Base-by-base conservation (phyloP, 306 rosid genomes). In the Lotus japonicus region DNA sequence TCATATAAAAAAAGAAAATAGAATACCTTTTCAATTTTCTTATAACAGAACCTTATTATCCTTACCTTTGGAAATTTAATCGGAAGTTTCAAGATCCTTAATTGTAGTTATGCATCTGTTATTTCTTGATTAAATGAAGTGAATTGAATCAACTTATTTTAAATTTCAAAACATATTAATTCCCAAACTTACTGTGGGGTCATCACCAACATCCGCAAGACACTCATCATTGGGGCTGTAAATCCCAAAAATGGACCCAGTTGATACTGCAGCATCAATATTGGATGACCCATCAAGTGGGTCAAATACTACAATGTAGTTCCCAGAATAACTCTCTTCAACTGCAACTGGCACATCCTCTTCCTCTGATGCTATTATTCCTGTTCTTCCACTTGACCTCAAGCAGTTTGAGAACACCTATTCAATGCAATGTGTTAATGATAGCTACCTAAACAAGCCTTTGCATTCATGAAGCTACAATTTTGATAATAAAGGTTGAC, bases 331-430 rank as follows among this genome's bases (percentile, higher is more conserved):
- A 81, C 97, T 90, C 84, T 95, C 99, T 80, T 95, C 99, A 61
- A 95, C 99, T 10, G 97, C 99, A 16, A 95, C 97, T 0, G 99
- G 97, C 41, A 95, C 99, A 50, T 95, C 99, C 81, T 90, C 99
- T 82, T 95, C 99, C 84, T 95, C 99, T 8, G 97, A 95, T 28
- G 99, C 99, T 85, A 95, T 95, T 43, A 95, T 90, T 44, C 97
- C 99, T 26, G 97, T 95, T 77, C 99, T 75, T 58, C 99, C 97
- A 73, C 99, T 95, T 72, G 99, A 95, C 80, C 95, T 95, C 82
- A 95, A 58, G 75, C 99, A 95, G 56, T 79, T 95, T 36, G 97
- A 95, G 82, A 95, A 95, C 16, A 95, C 97, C 99, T 95, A 51
- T 11, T 6, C 50, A 49, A 19, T 11, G 0, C 31, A 39, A 77